Percentiles rank a stretch among this genome's conserved stretches.
These are phyloP conservation scores for Talaromyces liani DNA, from an alignment of 495 filamentous ascomycete species.

Conservation along the genomic window DNA sequence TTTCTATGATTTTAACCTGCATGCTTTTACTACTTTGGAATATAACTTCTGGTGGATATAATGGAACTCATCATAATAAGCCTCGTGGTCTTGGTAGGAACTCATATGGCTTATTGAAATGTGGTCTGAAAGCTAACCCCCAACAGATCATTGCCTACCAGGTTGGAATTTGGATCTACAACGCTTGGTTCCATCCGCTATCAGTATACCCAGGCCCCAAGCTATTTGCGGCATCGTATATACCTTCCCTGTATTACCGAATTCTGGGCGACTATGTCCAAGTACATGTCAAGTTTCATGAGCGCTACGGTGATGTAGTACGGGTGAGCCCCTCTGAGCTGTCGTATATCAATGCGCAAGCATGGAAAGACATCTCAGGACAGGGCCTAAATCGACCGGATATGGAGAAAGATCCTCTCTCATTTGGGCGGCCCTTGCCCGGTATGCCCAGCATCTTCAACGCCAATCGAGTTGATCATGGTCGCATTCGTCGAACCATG, in stretches of 20 bases:
- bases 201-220: neutral
- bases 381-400: neutral
- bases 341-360: neutral
- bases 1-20: neutral
- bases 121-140: neutral
- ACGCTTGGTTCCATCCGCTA: neutral
- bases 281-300: neutral
- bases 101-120: neutral
- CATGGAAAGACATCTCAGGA: neutral
- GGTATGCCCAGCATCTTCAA: neutral
- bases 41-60: neutral
- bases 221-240: neutral
- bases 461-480: neutral
- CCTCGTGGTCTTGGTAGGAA: neutral
- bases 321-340: neutral
- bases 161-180: neutral
- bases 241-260: neutral
- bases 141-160: neutral
- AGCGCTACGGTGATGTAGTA: neutral
- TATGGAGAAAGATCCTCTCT: neutral
- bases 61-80: neutral
- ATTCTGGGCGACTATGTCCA: neutral
- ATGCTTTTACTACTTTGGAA: neutral
- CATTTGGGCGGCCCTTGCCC: neutral
- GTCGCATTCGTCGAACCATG: neutral